Evolutionary conservation across 495 filamentous ascomycete genomes (phyloP).

Genomic region (Aspergillus campestris): DNA sequence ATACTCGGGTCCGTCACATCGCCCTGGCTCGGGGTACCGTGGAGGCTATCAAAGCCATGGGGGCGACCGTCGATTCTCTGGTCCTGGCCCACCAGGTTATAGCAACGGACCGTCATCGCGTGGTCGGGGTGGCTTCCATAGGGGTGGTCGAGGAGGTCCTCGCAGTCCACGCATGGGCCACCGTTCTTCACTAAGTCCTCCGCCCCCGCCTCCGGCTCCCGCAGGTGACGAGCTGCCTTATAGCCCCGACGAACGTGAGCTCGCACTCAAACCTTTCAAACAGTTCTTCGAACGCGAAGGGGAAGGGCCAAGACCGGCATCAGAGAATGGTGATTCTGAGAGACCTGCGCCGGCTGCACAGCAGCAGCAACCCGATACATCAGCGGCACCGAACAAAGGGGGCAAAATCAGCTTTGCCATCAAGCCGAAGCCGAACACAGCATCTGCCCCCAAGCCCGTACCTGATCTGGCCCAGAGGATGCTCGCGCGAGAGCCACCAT

Average conservation of each 20-base stretch:
- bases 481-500: slow-evolving; percentile 44
- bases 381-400: slow-evolving; percentile 46
- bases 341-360: slow-evolving; percentile 41
- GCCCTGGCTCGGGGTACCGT: slow-evolving; percentile 46
- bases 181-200: slow-evolving; percentile 16
- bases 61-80: slow-evolving; percentile 35
- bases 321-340: slow-evolving; percentile 19
- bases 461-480: slow-evolving; percentile 62
- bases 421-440: slow-evolving; percentile 59
- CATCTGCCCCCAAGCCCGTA: slow-evolving; percentile 55
- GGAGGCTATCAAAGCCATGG: slow-evolving; percentile 46
- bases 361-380: slow-evolving; percentile 34
- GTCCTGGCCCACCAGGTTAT: slow-evolving; percentile 24
- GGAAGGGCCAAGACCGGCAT: slow-evolving; percentile 32
- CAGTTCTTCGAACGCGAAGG: slow-evolving; percentile 58
- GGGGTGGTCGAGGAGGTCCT: slow-evolving; percentile 27
- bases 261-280: slow-evolving; percentile 50
- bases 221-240: slow-evolving; percentile 26
- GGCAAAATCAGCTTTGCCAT: slow-evolving; percentile 85
- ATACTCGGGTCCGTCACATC: slow-evolving; percentile 41
- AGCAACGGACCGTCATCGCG: slow-evolving; percentile 21
- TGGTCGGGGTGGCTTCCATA: slow-evolving; percentile 43
- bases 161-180: slow-evolving; percentile 25
- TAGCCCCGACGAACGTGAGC: slow-evolving; percentile 45
- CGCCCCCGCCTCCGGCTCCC: slow-evolving; percentile 17